phyloP scores from a whole-genome alignment of 116 monocot species.

The Dioscorea cayenensis region DNA sequence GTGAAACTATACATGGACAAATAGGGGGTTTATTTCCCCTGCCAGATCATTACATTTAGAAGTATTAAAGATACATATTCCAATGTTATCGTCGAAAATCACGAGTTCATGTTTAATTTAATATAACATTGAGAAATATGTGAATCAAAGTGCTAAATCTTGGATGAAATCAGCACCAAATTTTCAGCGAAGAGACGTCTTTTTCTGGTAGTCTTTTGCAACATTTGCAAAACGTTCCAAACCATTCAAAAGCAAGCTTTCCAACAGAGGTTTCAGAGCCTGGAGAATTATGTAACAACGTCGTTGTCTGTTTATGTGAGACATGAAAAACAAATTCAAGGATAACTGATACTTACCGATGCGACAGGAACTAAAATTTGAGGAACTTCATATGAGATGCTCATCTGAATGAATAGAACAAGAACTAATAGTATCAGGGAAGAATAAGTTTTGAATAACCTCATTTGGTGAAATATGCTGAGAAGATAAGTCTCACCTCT shows the following conservation, averaged over 20 bases:
- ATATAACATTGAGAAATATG: no score
- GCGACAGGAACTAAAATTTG: constrained; percentile 73
- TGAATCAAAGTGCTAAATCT: no score
- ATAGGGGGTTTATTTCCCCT: no score
- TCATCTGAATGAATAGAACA: constrained; percentile 47
- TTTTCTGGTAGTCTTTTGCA: constrained; percentile 44
- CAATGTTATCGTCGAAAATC: no score
- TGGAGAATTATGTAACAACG: constrained; percentile 5
- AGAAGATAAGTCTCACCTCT: constrained; percentile 38
- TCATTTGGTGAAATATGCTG: not conserved
- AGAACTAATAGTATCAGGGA: not conserved
- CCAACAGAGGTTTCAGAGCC: constrained; percentile 80
- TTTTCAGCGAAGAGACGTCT: constrained; percentile 2
- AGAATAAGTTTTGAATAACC: not conserved
- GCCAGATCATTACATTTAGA: no score
- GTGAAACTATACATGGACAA: no score
- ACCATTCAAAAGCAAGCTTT: constrained; percentile 58
- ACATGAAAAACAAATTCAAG: not conserved
- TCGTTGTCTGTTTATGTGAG: not conserved
- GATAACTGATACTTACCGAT: constrained; percentile 42
- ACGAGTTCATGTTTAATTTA: no score
- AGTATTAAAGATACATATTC: no score
- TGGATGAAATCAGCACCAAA: no score
- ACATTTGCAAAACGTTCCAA: constrained; percentile 50
- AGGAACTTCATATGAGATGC: constrained; percentile 87